Evolutionary conservation across 106 monocot genomes (phyloP), one percentile per base, ranked within the genome.

Genomic region (Narthecium ossifragum): DNA sequence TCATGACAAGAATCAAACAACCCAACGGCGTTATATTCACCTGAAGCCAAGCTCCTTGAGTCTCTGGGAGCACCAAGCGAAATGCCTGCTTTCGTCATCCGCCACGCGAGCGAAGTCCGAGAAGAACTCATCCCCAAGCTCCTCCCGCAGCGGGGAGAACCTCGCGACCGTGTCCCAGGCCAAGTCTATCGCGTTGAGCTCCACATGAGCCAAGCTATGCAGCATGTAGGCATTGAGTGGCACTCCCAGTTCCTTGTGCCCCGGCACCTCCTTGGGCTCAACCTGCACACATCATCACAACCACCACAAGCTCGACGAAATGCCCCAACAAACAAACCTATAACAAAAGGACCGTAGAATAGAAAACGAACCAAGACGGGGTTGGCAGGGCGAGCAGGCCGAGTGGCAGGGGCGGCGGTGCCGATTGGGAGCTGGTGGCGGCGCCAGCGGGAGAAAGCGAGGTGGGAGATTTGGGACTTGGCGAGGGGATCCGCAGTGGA

Each of bases 111-210:
- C 90, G 36, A 94, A 94, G 55, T 94, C 94, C 15, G 34, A 54
- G 45, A 94, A 94, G 65, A 94, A 94, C 24, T 57, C 65, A 30
- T 94, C 90, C 1, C 83, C 89, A 0, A 90, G 86, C 32, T 64
- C 66, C 15, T 73, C 78, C 28, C 61, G 31, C 21, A 63, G 59
- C 8, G 56, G 45, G 3, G 86, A 77, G 57, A 94, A 94, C 29
- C 93, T 67, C 47, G 75, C 93, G 21, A 90, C 86, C 1, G 93
- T 94, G 57, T 94, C 93, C 93, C 93, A 94, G 1, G 93, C 93
- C 40, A 90, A 76, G 57, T 94, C 89, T 12, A 89, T 83, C 24
- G 93, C 93, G 33, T 94, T 94, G 21, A 94, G 82, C 83, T 94
- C 93, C 31, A 94, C 86, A 34, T 94, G 93, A 21, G 93, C 93